phyloP scores from a whole-genome alignment of 2,329 filamentous ascomycete species.

The Aspergillus neoniger region DNA sequence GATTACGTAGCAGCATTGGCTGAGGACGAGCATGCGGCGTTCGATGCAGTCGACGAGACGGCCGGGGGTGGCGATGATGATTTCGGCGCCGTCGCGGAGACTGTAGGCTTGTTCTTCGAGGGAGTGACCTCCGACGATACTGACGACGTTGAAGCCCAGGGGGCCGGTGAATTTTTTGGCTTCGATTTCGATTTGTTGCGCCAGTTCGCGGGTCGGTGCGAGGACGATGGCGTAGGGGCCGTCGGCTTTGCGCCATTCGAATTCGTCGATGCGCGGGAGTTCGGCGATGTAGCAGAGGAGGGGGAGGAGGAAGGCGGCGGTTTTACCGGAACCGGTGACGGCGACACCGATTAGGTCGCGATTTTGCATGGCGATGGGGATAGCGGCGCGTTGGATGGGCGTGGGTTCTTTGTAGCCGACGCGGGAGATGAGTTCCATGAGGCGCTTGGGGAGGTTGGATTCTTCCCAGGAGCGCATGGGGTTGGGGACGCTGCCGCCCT shows the following conservation, averaged over 20 bases:
- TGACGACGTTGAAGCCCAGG: conserved; percentile 90
- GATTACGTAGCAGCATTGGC: conserved; percentile 97
- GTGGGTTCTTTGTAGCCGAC: conserved; percentile 93
- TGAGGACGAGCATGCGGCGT: conserved; percentile 82
- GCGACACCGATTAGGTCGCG: conserved; percentile 98
- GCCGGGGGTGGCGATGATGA: conserved; percentile 97
- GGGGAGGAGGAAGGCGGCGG: conserved; percentile 88
- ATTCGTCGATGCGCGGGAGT: conserved; percentile 78
- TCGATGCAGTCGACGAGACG: conserved; percentile 97
- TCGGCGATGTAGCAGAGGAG: conserved; percentile 93
- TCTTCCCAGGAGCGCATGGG: conserved; percentile 95
- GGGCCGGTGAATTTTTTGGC: conserved; percentile 89
- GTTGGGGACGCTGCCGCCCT: conserved; percentile 87
- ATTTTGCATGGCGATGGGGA: conserved; percentile 88
- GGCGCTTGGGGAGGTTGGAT: conserved; percentile 71
- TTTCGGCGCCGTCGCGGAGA: conserved; percentile 88
- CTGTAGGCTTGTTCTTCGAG: conserved; percentile 92
- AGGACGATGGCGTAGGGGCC: conserved; percentile 97
- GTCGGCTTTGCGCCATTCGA: conserved; percentile 83
- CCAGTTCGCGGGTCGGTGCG: conserved; percentile 93
- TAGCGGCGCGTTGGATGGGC: conserved; percentile 88
- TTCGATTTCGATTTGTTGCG: conserved; percentile 94
- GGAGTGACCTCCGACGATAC: conserved; percentile 95
- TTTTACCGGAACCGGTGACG: conserved; percentile 97
- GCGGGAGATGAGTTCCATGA: conserved; percentile 78